Conservation (phyloP, 2,329 filamentous ascomycete species). For the Aspergillus ustus region DNA sequence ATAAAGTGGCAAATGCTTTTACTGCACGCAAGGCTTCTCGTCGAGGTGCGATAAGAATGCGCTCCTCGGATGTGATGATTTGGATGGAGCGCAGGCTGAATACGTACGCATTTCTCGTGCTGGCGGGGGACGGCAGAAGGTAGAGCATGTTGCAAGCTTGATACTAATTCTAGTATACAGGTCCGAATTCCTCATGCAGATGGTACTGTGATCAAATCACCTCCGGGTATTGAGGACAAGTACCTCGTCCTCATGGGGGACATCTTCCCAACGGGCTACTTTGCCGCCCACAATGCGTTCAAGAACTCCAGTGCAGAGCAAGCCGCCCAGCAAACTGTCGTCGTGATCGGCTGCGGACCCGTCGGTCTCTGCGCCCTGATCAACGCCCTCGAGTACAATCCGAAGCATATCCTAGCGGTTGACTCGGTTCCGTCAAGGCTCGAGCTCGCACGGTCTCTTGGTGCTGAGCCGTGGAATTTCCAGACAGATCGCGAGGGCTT, state of each 20-base stretch:
- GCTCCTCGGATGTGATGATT: constrained; percentile 69
- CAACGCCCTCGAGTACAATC: constrained; percentile 74
- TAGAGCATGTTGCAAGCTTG: not conserved
- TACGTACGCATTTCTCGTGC: constrained; percentile 54
- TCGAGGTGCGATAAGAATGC: constrained; percentile 73
- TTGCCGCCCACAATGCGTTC: constrained; percentile 79
- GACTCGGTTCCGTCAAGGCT: constrained; percentile 78
- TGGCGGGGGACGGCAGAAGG: no score
- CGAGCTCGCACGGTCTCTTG: constrained; percentile 71
- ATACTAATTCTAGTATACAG: constrained; percentile 32
- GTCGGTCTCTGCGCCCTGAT: constrained; percentile 84
- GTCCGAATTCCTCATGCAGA: constrained; percentile 80
- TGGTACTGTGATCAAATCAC: constrained; percentile 76
- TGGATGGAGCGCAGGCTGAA: constrained; percentile 83
- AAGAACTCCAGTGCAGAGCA: constrained; percentile 62
- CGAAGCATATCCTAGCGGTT: constrained; percentile 76
- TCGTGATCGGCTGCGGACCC: constrained; percentile 83
- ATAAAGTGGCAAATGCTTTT: constrained; percentile 73
- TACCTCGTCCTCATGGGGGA: constrained; percentile 87
- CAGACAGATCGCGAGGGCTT: constrained; percentile 67
- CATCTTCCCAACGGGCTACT: constrained; percentile 85
- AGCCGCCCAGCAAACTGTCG: constrained; percentile 70
- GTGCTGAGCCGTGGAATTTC: constrained; percentile 85
- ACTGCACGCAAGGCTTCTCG: constrained; percentile 76
- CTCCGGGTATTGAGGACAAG: constrained; percentile 71